Evolutionary conservation across 768 basidiomycete genomes (phyloP).

Genomic region (Scleroderma citrinum): DNA sequence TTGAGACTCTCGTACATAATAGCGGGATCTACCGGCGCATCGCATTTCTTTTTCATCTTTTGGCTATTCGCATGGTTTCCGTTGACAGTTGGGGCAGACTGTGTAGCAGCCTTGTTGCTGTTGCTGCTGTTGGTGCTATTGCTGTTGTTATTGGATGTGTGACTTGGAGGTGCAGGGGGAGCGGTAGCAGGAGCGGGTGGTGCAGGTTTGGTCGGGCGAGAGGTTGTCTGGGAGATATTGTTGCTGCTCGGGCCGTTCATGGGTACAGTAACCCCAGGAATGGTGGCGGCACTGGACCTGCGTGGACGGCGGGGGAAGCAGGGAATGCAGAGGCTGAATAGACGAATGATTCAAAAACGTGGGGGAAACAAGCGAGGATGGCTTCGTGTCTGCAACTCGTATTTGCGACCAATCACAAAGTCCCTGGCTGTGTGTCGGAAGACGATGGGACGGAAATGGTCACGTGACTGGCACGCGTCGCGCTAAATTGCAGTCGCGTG

Average conservation of each 20-base stretch:
- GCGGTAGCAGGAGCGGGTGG: conserved; percentile 56
- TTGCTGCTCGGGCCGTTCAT: conserved; percentile 45
- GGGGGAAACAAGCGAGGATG: conserved; percentile 3
- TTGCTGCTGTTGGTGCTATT: too few species aligned
- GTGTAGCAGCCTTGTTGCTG: conserved; percentile 27
- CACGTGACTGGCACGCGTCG: background rate
- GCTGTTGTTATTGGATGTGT: conserved; percentile 23
- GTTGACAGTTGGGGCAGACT: conserved; percentile 24
- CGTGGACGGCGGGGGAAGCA: conserved; percentile 25
- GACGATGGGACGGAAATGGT: background rate
- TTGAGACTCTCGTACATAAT: conserved; percentile 86
- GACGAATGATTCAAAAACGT: conserved; percentile 18
- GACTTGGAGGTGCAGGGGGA: conserved; percentile 50
- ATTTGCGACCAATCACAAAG: too few species aligned
- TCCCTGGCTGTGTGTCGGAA: too few species aligned
- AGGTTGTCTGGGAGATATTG: conserved; percentile 14
- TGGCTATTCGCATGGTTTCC: conserved; percentile 21
- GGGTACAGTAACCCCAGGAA: conserved; percentile 23
- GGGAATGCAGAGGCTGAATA: conserved; percentile 19
- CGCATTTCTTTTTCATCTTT: conserved; percentile 69
- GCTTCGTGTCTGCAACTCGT: too few species aligned
- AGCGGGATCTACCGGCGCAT: conserved; percentile 68
- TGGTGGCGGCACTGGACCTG: conserved; percentile 12
- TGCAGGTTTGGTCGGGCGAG: conserved; percentile 51
- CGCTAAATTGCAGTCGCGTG: background rate